A percentile compares a stretch with the other conserved stretches of the same genome.
phyloP scores from a whole-genome alignment of 1,284 basidiomycete species.

The Cystobasidiaceae sp. region DNA sequence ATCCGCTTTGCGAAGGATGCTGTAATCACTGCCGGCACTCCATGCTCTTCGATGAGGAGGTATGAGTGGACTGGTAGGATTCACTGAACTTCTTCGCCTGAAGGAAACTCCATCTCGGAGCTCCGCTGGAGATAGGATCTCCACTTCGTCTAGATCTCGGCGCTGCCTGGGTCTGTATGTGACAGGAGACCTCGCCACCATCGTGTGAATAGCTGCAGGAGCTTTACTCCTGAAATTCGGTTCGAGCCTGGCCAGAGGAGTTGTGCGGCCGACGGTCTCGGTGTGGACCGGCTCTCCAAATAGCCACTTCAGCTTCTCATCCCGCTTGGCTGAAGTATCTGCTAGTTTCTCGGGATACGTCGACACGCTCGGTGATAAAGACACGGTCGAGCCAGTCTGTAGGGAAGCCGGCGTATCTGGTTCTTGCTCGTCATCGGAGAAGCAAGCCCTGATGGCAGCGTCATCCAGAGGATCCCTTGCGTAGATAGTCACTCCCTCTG shows the following conservation, averaged over 20 bases:
- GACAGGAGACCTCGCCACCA: background rate
- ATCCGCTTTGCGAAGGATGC: background rate
- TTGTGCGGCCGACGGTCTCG: background rate
- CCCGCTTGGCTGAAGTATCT: background rate
- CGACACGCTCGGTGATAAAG: no score
- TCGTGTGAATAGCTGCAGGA: background rate
- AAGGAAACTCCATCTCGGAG: background rate
- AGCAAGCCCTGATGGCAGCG: slow-evolving; percentile 1
- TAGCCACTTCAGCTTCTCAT: slow-evolving; percentile 26
- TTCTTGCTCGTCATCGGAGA: no score
- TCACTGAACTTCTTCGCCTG: background rate
- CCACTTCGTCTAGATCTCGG: background rate
- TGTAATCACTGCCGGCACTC: slow-evolving; percentile 3
- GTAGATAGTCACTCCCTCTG: slow-evolving; percentile 1
- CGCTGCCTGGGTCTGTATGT: background rate
- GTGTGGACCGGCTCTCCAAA: slow-evolving; percentile 8
- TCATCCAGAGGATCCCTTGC: slow-evolving; percentile 1
- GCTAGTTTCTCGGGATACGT: no score
- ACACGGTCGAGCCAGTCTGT: no score
- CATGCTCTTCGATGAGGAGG: slow-evolving; percentile 5
- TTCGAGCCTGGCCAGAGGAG: background rate
- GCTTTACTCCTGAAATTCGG: background rate
- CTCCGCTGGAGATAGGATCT: background rate
- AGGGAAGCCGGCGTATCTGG: no score
- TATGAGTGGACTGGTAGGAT: background rate